Evolutionary conservation across 2,329 filamentous ascomycete genomes (phyloP).

Genomic region (Nothophaeocryptopus gaeumannii): DNA sequence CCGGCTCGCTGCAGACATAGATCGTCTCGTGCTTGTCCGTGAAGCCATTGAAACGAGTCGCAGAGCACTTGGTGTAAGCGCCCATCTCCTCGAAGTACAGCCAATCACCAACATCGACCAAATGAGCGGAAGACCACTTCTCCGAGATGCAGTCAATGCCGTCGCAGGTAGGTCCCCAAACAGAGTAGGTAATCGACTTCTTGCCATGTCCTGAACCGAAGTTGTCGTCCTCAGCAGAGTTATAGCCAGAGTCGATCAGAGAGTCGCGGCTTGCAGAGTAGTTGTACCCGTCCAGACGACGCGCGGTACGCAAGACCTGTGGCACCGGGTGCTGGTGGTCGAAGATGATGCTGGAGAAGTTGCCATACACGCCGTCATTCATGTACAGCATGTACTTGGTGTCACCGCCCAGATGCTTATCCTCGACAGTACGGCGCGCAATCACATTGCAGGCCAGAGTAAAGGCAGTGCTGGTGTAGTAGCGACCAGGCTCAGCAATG

Average conservation of each 20-base stretch:
- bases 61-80: slow-evolving; percentile 96
- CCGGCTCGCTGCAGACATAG: slow-evolving; percentile 91
- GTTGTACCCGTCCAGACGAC: slow-evolving; percentile 31
- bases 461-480: slow-evolving; percentile 91
- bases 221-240: slow-evolving; percentile 41
- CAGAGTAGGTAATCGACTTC: slow-evolving; percentile 71
- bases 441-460: slow-evolving; percentile 95
- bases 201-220: slow-evolving; percentile 37
- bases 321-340: slow-evolving; percentile 92
- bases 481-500: slow-evolving; percentile 94
- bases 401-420: slow-evolving; percentile 55
- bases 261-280: slow-evolving; percentile 27
- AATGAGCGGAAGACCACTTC: slow-evolving; percentile 71
- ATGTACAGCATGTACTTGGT: slow-evolving; percentile 94
- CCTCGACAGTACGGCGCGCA: slow-evolving; percentile 81
- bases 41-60: slow-evolving; percentile 97
- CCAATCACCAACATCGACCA: slow-evolving; percentile 92
- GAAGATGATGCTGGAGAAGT: slow-evolving; percentile 99
- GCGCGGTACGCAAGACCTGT: slow-evolving; percentile 60
- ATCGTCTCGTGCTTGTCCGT: slow-evolving; percentile 87
- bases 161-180: slow-evolving; percentile 98
- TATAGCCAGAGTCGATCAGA: slow-evolving; percentile 35
- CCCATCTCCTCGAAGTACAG: slow-evolving; percentile 99
- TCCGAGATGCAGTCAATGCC: slow-evolving; percentile 93
- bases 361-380: slow-evolving; percentile 96